Percentiles rank a stretch among this genome's conserved stretches.
phyloP scores from a whole-genome alignment of 306 rosid genomes.

The Glycine latifolia region DNA sequence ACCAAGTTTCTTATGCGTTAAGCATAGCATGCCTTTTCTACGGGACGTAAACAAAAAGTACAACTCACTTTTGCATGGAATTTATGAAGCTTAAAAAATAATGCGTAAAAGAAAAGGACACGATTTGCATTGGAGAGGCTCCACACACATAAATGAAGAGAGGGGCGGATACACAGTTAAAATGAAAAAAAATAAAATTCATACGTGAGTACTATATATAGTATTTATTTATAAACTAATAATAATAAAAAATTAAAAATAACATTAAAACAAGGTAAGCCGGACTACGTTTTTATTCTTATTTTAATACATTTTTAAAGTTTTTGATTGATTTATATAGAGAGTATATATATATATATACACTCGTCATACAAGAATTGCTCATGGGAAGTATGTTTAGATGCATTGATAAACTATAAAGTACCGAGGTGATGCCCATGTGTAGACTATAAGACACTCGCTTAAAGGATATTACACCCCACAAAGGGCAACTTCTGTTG shows the following conservation, averaged over 20 bases:
- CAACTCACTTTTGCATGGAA: conserved; percentile 40
- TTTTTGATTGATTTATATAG: not conserved
- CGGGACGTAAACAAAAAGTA: conserved; percentile 48
- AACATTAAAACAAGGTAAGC: not conserved
- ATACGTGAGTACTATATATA: not conserved
- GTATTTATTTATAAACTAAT: not conserved
- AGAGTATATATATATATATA: not conserved
- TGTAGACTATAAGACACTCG: conserved; percentile 25
- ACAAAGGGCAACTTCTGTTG: conserved; percentile 32
- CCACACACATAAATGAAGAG: conserved; percentile 43
- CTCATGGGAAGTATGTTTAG: not conserved
- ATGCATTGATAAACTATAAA: not conserved
- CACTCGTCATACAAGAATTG: not conserved
- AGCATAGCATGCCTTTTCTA: conserved; percentile 58
- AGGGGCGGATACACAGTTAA: conserved; percentile 4
- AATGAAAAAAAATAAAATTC: not conserved
- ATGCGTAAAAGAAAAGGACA: conserved; percentile 18
- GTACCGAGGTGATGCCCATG: conserved; percentile 44
- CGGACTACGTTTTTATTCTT: not conserved
- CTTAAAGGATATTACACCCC: conserved; percentile 26
- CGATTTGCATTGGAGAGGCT: conserved; percentile 32
- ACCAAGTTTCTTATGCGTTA: conserved; percentile 72
- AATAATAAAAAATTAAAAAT: not conserved
- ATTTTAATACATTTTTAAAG: not conserved
- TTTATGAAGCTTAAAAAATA: conserved; percentile 44